These are phyloP conservation scores for Gaultheria prostrata DNA, from an alignment of 148 eudicot genomes.

Conservation along the genomic window DNA sequence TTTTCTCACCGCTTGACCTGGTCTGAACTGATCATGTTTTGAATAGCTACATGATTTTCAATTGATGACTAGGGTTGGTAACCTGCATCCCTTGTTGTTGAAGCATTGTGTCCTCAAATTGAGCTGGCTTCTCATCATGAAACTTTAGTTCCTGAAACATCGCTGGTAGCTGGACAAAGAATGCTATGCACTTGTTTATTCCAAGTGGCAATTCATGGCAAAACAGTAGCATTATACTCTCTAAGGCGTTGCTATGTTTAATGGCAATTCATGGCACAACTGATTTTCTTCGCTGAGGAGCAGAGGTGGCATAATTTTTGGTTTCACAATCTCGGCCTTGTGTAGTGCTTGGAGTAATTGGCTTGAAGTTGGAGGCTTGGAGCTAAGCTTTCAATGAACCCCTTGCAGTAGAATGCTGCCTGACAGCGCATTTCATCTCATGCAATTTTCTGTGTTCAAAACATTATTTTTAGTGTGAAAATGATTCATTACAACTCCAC, in stretches of 20 bases:
- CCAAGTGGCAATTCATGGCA: no score
- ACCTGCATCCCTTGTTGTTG: background rate
- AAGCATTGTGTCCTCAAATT: background rate
- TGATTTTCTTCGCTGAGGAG: no score
- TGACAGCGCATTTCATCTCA: background rate
- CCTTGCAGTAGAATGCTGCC: background rate
- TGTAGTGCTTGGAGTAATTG: background rate
- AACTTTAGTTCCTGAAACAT: background rate
- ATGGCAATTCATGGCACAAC: no score
- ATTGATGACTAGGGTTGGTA: background rate
- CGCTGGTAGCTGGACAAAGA: background rate
- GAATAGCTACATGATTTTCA: no score
- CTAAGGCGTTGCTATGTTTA: no score
- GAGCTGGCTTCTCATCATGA: background rate
- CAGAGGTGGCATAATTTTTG: no score
- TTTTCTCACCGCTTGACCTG: no score
- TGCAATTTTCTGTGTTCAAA: background rate
- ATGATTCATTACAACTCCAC: background rate
- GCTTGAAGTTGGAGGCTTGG: background rate
- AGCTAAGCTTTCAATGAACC: background rate
- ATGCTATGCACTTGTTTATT: no score
- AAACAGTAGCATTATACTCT: no score
- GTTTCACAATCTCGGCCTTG: background rate
- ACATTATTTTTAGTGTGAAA: no score
- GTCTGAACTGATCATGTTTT: no score